phyloP scores from a whole-genome alignment of 1,284 basidiomycete genomes.

The Rhodofomes roseus region DNA sequence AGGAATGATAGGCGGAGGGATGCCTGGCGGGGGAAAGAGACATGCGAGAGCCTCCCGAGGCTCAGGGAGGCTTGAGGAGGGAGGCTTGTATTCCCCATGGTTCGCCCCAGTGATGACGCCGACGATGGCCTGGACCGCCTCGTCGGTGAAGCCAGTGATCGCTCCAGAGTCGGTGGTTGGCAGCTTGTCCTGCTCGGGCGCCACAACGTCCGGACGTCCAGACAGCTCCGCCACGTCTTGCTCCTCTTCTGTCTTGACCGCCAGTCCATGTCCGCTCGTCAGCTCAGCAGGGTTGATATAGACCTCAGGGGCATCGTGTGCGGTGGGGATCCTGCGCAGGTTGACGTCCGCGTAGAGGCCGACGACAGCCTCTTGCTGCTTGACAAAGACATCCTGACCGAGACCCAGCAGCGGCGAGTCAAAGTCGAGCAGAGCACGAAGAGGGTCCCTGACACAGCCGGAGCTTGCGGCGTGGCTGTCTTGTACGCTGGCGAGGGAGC shows the following conservation, averaged over 20 bases:
- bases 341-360: constrained; percentile 44
- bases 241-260: constrained; percentile 6
- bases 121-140: background rate
- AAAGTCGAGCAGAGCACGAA: constrained; percentile 8
- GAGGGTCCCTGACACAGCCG: background rate
- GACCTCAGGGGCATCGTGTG: constrained; percentile 18
- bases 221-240: background rate
- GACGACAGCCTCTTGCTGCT: constrained; percentile 16
- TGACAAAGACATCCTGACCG: background rate
- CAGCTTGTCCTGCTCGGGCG: background rate
- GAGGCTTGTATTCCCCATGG: background rate
- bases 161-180: background rate
- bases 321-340: constrained; percentile 32
- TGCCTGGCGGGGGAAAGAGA: background rate
- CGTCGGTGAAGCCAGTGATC: background rate
- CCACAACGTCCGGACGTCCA: background rate
- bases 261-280: constrained; percentile 21
- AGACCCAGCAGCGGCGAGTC: constrained; percentile 6
- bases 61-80: background rate
- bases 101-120: background rate
- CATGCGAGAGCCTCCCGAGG: background rate
- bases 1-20: background rate
- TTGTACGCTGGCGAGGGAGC: constrained; percentile 3
- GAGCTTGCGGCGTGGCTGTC: background rate
- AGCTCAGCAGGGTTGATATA: constrained; percentile 48